Evolutionary conservation across 805 yeast genomes (phyloP).

Genomic region (Blastobotrys terrestris): DNA sequence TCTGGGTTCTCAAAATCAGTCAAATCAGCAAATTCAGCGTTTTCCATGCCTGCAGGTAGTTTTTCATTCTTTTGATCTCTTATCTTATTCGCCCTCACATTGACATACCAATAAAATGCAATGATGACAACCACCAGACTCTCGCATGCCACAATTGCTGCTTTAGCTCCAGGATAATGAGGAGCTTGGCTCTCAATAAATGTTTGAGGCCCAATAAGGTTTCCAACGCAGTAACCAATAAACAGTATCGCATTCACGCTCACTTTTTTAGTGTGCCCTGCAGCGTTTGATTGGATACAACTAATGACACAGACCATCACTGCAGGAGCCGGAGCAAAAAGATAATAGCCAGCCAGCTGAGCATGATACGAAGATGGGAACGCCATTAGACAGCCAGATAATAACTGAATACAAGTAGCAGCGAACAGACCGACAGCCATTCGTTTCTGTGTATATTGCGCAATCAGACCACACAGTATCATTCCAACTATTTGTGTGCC

Average conservation of each 20-base stretch:
- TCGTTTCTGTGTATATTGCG: conserved; percentile 5
- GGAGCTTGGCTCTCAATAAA: conserved; percentile 58
- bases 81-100: conserved; percentile 3
- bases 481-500: conserved; percentile 29
- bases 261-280: conserved; percentile 69
- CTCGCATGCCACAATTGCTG: conserved; percentile 47
- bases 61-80: not conserved
- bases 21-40: conserved; percentile 33
- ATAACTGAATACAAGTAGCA: not conserved
- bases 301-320: conserved; percentile 36
- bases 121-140: conserved; percentile 38
- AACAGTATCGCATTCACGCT: conserved; percentile 52
- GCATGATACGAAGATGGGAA: conserved; percentile 35
- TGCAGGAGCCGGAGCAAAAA: conserved; percentile 30
- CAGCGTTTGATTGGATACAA: conserved; percentile 43
- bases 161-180: conserved; percentile 48
- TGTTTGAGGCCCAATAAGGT: conserved; percentile 69
- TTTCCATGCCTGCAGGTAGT: conserved; percentile 4
- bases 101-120: conserved; percentile 22
- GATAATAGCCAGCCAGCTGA: conserved; percentile 35
- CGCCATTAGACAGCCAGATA: conserved; percentile 39
- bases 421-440: not conserved
- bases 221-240: conserved; percentile 64
- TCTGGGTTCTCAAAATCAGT: conserved; percentile 50
- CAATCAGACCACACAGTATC: conserved; percentile 11